Conservation (phyloP, 2,329 filamentous ascomycete genomes). For the Emmonsia crescens region DNA sequence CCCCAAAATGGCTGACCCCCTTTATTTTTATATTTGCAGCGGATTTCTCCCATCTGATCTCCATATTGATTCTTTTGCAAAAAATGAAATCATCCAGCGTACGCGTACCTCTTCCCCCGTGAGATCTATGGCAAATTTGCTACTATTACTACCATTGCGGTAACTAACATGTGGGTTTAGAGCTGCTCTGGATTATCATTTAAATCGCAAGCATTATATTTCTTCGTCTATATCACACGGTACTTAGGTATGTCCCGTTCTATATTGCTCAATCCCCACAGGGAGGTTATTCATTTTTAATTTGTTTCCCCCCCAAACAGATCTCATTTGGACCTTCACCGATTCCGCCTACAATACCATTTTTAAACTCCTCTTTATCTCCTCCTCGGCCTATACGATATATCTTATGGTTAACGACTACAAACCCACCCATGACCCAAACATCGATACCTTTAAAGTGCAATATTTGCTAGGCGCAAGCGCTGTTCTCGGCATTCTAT, state of each 20-base stretch:
- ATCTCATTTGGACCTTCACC: slow-evolving; percentile 77
- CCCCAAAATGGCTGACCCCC: background rate
- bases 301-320: slow-evolving; percentile 31
- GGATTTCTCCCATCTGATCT: slow-evolving; percentile 90
- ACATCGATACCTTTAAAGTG: slow-evolving; percentile 93
- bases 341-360: slow-evolving; percentile 79
- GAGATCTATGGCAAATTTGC: background rate
- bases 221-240: slow-evolving; percentile 85
- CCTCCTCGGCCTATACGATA: slow-evolving; percentile 81
- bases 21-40: slow-evolving; percentile 39
- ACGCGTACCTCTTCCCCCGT: slow-evolving; percentile 17
- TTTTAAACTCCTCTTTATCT: slow-evolving; percentile 95
- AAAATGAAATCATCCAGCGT: slow-evolving; percentile 95
- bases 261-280: too few relatives aligned
- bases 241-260: slow-evolving; percentile 58
- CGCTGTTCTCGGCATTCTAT: slow-evolving; percentile 64
- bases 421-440: slow-evolving; percentile 94
- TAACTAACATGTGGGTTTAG: slow-evolving; percentile 23
- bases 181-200: slow-evolving; percentile 97
- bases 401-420: slow-evolving; percentile 97
- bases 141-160: slow-evolving; percentile 29
- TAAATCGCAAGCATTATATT: slow-evolving; percentile 93
- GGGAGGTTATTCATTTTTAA: background rate
- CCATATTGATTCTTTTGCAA: slow-evolving; percentile 86
- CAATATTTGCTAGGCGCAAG: slow-evolving; percentile 83